Evolutionary conservation across 225 moss, liverwort and hornwort species (phyloP).

Genomic region (Rhytidiadelphus loreus): DNA sequence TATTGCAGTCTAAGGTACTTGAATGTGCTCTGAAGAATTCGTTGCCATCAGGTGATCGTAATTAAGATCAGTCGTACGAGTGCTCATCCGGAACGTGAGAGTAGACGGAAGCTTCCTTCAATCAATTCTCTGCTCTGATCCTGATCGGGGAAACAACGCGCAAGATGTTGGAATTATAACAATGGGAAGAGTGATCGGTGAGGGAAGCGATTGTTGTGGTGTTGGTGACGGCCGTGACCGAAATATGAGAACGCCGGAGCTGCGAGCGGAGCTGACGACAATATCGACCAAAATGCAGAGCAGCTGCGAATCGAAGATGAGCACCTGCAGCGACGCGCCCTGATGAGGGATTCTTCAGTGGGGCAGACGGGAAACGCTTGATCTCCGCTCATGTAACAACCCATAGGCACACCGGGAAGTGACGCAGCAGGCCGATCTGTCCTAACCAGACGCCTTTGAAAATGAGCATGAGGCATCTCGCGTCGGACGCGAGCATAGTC

Average conservation of each 20-base stretch:
- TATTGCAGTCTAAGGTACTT: neutral
- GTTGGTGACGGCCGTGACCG: neutral
- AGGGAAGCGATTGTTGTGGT: neutral
- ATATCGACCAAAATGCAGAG: neutral
- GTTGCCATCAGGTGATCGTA: neutral
- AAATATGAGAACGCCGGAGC: neutral
- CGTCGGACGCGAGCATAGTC: constrained; percentile 35
- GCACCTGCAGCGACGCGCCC: neutral
- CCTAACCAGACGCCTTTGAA: neutral
- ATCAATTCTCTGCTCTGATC: neutral
- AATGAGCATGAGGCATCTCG: constrained; percentile 18
- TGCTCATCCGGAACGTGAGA: neutral
- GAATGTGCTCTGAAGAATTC: neutral
- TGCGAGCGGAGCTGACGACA: no score
- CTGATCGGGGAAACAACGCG: neutral
- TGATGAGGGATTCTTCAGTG: neutral
- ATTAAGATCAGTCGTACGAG: neutral
- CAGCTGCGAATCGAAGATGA: neutral
- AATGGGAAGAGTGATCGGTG: neutral
- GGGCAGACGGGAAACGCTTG: neutral
- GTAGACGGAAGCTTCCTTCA: neutral
- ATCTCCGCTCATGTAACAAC: neutral
- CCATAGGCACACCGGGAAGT: neutral
- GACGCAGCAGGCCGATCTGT: neutral
- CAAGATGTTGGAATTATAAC: neutral